Evolutionary conservation across 2,329 filamentous ascomycete genomes (phyloP), one percentile per base, ranked within the genome.

Genomic region (Colletotrichum siamense): DNA sequence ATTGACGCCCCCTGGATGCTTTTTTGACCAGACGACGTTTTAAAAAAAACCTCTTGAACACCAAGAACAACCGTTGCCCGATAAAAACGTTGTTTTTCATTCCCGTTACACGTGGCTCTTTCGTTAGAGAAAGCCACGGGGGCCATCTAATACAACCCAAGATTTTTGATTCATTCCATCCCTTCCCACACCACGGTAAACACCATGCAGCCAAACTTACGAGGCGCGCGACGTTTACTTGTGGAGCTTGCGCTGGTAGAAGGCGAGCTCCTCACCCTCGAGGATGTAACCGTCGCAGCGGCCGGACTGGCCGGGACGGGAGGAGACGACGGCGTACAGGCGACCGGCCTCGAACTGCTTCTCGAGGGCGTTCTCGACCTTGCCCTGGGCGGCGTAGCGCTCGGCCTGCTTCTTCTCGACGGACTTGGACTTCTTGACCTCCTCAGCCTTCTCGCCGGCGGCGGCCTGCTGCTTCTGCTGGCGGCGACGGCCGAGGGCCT

Each of bases 331-430:
- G 84, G 97, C 97, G 89, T 94, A 98, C 83, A 99, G 91, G 89
- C 98, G 96, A 93, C 96, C 96, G 82, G 97, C 96, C 94, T 99
- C 97, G 91, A 99, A 99, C 91, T 99, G 97, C 91, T 95, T 96
- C 95, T 99, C 97, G 81, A 99, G 88, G 81, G 95, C 92, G 81
- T 89, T 80, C 90, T 99, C 97, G 84, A 98, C 95, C 95, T 99
- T 99, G 91, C 96, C 96, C 82, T 89, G 85, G 83, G 92, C 91
- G 86, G 94, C 93, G 88, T 93, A 93, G 87, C 97, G 95, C 82
- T 92, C 94, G 80, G 95, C 93, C 91, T 98, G 96, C 95, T 99
- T 99, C 92, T 95, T 95, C 94, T 97, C 92, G 78, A 99, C 95
- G 78, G 93, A 91, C 91, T 98, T 98, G 92, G 94, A 96, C 95